A percentile compares a stretch with the other conserved stretches of the same genome.
These are phyloP conservation scores for Ascochyta lentis DNA, from an alignment of 2,329 filamentous ascomycete genomes.

Conservation along the genomic window DNA sequence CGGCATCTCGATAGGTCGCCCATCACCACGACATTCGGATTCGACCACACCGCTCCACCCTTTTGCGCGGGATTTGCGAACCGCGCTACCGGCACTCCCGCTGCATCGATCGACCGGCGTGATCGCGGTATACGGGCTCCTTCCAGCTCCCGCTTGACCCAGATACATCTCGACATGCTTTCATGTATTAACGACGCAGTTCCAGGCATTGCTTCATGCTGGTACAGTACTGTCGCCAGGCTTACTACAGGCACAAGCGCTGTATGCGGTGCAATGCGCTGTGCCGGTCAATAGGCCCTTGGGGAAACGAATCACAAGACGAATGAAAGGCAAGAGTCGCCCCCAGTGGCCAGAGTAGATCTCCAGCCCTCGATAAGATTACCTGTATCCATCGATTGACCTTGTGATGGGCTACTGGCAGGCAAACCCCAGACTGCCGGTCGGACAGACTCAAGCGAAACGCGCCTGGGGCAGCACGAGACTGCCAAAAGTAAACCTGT, in stretches of 20 bases:
- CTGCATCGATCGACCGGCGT: conserved; percentile 10
- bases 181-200: neutral
- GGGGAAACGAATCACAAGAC: neutral
- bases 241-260: conserved; percentile 3
- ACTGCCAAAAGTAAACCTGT: conserved; percentile 12
- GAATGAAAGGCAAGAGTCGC: neutral
- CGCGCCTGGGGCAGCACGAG: neutral
- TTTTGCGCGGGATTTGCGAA: neutral
- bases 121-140: neutral
- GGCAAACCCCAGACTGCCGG: neutral
- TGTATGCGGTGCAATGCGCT: neutral
- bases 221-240: neutral
- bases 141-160: neutral
- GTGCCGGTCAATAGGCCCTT: neutral
- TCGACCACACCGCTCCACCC: neutral
- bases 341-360: neutral
- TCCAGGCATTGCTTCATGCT: neutral
- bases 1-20: neutral
- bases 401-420: neutral
- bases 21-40: neutral
- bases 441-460: conserved; percentile 5
- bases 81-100: conserved; percentile 9
- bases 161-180: neutral
- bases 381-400: neutral
- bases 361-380: neutral